Base-by-base conservation (phyloP, 495 filamentous ascomycete genomes). In the Penicillium maclennaniae region DNA sequence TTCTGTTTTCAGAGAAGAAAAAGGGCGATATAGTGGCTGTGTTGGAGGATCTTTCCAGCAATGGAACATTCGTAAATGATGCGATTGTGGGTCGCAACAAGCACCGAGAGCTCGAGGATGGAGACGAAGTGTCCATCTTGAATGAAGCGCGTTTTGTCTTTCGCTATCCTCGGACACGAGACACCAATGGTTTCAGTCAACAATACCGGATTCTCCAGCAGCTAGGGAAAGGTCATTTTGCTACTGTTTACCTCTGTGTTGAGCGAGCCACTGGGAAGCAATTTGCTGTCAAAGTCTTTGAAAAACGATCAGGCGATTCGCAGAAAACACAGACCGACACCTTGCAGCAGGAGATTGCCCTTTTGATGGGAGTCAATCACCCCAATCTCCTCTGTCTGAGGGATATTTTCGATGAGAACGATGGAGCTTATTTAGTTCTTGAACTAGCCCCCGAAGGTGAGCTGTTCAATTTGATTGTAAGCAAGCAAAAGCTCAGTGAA, bases 191-290 rank as follows among this genome's bases (percentile, higher is more conserved):
- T 3, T 99, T 99, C 73, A 67, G 77, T 27, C 89, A 96, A 57
- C 89, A 95, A 58, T 99, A 93, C 65, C 85, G 81, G 10, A 80
- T 92, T 14, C 78, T 89, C 36, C 83, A 92, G 49, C 88, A 92
- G 66, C 83, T 99, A 14, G 95, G 95, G 51, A 96, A 95, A 68
- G 95, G 95, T 19, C 92, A 97, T 66, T 97, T 97, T 70, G 95
- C 95, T 40, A 89, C 91, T 9, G 95, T 99, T 12, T 95, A 92
- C 63, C 74, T 96, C 1, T 96, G 92, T 58, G 82, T 91, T 2
- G 91, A 97, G 67, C 90, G 89, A 65, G 74, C 82, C 41, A 88
- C 88, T 0, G 95, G 95, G 17, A 79, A 83, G 46, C 79, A 86
- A 34, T 97, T 86, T 71, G 95, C 95, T 6, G 95, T 95, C 56